A percentile compares a stretch with the other conserved stretches of the same genome.
Conservation (phyloP, 768 basidiomycete species). For the Suillus plorans region DNA sequence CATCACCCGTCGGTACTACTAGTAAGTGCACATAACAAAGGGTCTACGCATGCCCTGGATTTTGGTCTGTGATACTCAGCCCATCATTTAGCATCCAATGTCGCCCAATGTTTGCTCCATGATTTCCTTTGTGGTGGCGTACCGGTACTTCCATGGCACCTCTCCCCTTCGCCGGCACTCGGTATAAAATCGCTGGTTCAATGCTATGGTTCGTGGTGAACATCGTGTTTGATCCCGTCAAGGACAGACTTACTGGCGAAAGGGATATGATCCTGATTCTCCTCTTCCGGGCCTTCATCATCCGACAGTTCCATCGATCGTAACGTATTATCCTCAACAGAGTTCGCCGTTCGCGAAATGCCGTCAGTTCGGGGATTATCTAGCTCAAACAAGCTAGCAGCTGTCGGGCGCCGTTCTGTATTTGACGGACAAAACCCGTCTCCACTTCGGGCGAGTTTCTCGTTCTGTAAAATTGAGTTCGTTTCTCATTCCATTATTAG, state of each 20-base stretch:
- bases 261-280: slow-evolving; percentile 15
- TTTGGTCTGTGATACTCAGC: background rate
- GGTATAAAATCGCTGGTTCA: slow-evolving; percentile 22
- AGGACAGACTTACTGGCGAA: slow-evolving; percentile 26
- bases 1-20: background rate
- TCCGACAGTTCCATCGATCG: slow-evolving; percentile 12
- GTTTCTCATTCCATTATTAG: background rate
- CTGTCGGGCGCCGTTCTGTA: slow-evolving; percentile 4
- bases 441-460: slow-evolving; percentile 6
- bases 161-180: slow-evolving; percentile 11
- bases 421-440: background rate
- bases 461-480: slow-evolving; percentile 20
- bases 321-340: slow-evolving; percentile 3
- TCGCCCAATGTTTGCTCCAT: slow-evolving; percentile 15
- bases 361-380: background rate
- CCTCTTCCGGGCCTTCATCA: slow-evolving; percentile 18
- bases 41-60: background rate
- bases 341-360: background rate
- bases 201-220: slow-evolving; percentile 11
- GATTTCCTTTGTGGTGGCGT: slow-evolving; percentile 31
- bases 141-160: slow-evolving; percentile 28
- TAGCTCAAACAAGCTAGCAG: slow-evolving; percentile 4
- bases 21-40: background rate
- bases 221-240: slow-evolving; percentile 7
- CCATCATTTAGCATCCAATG: background rate